A percentile compares a stretch with the other conserved stretches of the same genome.
Conservation (phyloP, 2,329 filamentous ascomycete genomes). For the Fusarium robinianum region DNA sequence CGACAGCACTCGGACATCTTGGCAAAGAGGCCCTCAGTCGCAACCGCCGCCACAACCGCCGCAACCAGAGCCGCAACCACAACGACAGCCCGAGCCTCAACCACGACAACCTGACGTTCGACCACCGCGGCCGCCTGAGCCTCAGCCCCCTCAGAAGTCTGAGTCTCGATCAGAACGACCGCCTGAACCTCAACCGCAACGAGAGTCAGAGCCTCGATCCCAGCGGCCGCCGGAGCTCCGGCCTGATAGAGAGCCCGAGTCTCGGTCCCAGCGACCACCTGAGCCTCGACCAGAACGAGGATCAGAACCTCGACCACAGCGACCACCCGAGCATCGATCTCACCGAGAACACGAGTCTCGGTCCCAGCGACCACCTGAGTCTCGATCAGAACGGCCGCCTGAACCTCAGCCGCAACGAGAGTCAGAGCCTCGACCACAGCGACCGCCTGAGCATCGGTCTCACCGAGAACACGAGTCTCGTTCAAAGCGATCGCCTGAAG, state of each 20-base stretch:
- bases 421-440: too few relatives aligned
- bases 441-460: too few relatives aligned
- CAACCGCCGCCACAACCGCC: constrained; percentile 31
- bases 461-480: constrained; percentile 31
- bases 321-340: too few relatives aligned
- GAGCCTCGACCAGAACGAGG: constrained; percentile 28
- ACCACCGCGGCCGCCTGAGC: constrained; percentile 26
- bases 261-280: constrained; percentile 21
- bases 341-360: too few relatives aligned
- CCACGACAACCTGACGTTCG: constrained; percentile 22
- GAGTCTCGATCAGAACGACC: constrained; percentile 31
- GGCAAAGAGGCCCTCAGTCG: constrained; percentile 42
- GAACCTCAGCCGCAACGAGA: too few relatives aligned
- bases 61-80: constrained; percentile 28
- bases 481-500: constrained; percentile 19
- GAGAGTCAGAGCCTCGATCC: constrained; percentile 30
- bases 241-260: too few relatives aligned
- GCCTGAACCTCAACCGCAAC: constrained; percentile 27
- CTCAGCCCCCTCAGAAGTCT: constrained; percentile 31
- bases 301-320: constrained; percentile 16
- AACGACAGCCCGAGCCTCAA: constrained; percentile 32
- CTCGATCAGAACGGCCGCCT: constrained; percentile 26
- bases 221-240: too few relatives aligned
- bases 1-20: constrained; percentile 45
- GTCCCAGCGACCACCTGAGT: constrained; percentile 24